Base-by-base conservation (phyloP, 2,329 filamentous ascomycete genomes). In the Xylaria digitata region DNA sequence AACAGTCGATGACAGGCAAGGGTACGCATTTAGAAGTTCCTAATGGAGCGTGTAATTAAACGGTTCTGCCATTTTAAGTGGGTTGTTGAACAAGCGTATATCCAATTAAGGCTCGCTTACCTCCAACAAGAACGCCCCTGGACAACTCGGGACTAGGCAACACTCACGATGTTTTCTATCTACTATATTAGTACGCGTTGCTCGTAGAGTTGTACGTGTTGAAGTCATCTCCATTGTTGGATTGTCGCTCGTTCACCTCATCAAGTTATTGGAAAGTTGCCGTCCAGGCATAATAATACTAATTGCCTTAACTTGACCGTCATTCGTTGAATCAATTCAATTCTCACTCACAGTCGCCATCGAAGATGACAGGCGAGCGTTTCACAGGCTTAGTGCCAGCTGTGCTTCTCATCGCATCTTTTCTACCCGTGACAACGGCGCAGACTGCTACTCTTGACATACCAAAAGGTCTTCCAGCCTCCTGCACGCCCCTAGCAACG, bases 401-500 rank as follows among this genome's bases (percentile, higher is more conserved):
- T 13, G 26, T 37, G 49, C 49, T 61, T 54, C 11, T 61, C 40
- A 17, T 54, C 40, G 42, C 49, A 8, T 46, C 19, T 6, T 37
- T 54, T 43, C 37, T 54, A 11, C 49, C 40, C 3, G 3, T 19
- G 6, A 17, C 49, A 46, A 48, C 49, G 26, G 59, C 59, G 6
- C 17, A 54, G 30, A 61, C 59, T 15, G 7, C 40, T 4, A 54
- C 49, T 37, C n/a, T 48, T 2, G 2, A 19, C 40, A n/a, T 61
- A 4, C 49, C 23, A 11, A 26, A n/a, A 6, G 37, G 40, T 46
- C 17, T 61, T n/a, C 49, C 59, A 11, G 59, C 59, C 37, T 54
- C 59, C 8, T 61, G 59, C 49, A 61, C 59, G 11, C 40, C 59
- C 49, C 59, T 61, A 5, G 59, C 59, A 26, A 61, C 49, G 2